Base-by-base conservation (phyloP, 192 early-diverging fungal species). In the Bifiguratus adelaidae region DNA sequence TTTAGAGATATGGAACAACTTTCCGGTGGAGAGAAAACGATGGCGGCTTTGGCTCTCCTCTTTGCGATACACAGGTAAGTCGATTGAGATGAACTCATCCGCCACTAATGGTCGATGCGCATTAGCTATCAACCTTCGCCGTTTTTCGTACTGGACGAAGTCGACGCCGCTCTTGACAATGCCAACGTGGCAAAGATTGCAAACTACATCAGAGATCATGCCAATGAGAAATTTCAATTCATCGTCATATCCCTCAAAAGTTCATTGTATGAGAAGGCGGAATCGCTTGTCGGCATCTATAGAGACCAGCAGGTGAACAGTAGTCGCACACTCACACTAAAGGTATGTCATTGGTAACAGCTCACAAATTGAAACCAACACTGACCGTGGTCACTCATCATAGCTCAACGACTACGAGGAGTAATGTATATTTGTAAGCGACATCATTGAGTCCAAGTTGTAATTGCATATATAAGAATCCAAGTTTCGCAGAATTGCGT, bases 1-100 rank as follows among this genome's bases (percentile, higher is more conserved):
- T 99, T 99, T 78, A 70, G 93, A 48, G 96, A 99, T 59, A 99
- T 99, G 96, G 94, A 96, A 48, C 89, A 91, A 56, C 71, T 99
- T 11, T 95, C 92, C 19, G 96, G 96, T 29, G 96, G 96, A 53
- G 96, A 99, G 71, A 99, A 97, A 70, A 95, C 94, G 0, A 87
- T 99, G 26, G 96, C 92, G 0, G 94, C 96, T 3, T 68, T 99
- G 32, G 96, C 94, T 2, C 63, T 99, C 29, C 73, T 99, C 49
- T 95, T 99, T 72, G 93, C 96, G 20, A 89, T 99, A 55, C 94
- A 95, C 60, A 81, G 70, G 56, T 78, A 61, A 56, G 32, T 8
- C n/a, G n/a, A 9, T 20, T 16, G 15, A 2, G 18, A 23, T 40
- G 4, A 7, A 15, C n/a, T 40, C 32, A n/a, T 33, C 32, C n/a